A percentile compares a stretch with the other conserved stretches of the same genome.
phyloP scores from a whole-genome alignment of 805 yeast genomes.

The Starmerella geochares region DNA sequence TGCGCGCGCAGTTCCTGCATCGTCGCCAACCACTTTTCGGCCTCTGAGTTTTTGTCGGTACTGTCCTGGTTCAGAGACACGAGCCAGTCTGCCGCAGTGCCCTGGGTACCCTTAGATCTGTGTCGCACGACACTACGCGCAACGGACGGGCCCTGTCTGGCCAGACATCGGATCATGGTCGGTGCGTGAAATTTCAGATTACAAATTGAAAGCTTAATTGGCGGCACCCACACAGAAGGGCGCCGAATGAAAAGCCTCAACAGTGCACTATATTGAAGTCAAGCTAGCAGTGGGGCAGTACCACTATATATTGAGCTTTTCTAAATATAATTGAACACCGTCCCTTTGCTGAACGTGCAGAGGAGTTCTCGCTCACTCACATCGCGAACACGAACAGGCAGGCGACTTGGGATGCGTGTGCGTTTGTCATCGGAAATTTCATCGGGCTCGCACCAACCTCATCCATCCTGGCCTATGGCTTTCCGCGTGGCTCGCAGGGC shows the following conservation, averaged over 20 bases:
- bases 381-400: too few relatives aligned
- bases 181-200: constrained; percentile 8
- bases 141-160: not conserved
- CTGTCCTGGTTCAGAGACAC: constrained; percentile 8
- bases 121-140: not conserved
- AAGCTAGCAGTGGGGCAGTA: too few relatives aligned
- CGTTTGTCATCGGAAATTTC: constrained; percentile 7
- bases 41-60: constrained; percentile 19
- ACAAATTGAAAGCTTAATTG: not conserved
- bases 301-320: too few relatives aligned
- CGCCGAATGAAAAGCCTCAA: not conserved
- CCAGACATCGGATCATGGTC: constrained; percentile 7
- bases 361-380: too few relatives aligned
- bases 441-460: not conserved
- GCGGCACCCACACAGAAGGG: too few relatives aligned
- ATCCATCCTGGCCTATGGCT: constrained; percentile 1
- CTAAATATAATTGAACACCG: too few relatives aligned
- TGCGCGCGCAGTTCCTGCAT: constrained; percentile 35
- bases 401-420: not conserved
- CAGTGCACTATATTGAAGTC: not conserved
- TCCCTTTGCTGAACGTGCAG: too few relatives aligned
- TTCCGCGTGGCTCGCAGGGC: constrained; percentile 6
- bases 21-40: constrained; percentile 37
- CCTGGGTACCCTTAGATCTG: not conserved
- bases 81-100: constrained; percentile 19